Conservation (phyloP, 495 filamentous ascomycete species). For the Penicillium argentinense region DNA sequence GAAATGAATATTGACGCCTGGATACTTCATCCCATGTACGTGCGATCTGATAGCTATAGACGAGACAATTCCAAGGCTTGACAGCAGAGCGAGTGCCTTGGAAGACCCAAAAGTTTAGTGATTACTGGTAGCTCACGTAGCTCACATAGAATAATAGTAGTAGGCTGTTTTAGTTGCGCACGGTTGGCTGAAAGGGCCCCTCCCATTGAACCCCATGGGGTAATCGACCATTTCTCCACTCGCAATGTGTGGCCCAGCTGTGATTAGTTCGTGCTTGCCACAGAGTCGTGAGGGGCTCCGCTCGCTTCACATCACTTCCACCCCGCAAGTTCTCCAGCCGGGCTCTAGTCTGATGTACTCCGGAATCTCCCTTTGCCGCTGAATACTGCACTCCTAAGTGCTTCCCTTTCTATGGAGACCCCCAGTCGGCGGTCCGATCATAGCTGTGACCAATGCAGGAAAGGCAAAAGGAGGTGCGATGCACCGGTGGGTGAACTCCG, state of each 20-base stretch:
- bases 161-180: too few relatives aligned
- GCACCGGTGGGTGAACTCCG: slow-evolving; percentile 23
- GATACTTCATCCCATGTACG: too few relatives aligned
- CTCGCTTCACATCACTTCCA: not conserved
- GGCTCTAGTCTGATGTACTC: not conserved
- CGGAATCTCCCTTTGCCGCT: not conserved
- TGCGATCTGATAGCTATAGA: too few relatives aligned
- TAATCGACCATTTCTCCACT: not conserved
- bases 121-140: too few relatives aligned
- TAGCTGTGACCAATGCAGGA: slow-evolving; percentile 47
- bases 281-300: not conserved
- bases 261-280: not conserved
- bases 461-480: slow-evolving; percentile 46
- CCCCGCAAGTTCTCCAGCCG: not conserved
- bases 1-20: too few relatives aligned
- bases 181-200: not conserved
- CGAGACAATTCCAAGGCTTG: too few relatives aligned
- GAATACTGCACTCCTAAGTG: not conserved
- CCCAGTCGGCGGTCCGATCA: slow-evolving; percentile 30
- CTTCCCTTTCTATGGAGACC: slow-evolving; percentile 5
- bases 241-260: too few relatives aligned
- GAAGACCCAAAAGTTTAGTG: too few relatives aligned
- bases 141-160: too few relatives aligned
- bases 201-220: slow-evolving; percentile 2
- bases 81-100: too few relatives aligned